Evolutionary conservation across 805 yeast species (phyloP).

Genomic region (Myxozyma lipomycoides): DNA sequence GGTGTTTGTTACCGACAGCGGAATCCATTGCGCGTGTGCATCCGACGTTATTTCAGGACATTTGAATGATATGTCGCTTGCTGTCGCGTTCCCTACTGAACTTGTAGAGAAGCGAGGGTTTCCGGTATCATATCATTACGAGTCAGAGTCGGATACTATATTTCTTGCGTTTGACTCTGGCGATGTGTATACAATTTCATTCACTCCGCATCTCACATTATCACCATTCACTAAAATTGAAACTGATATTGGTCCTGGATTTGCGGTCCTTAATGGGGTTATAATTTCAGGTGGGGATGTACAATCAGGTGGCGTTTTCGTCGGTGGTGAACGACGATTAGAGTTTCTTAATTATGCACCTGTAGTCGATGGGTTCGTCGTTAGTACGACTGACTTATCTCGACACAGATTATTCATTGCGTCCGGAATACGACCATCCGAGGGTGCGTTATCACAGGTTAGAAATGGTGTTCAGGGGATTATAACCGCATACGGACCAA

Average conservation of each 20-base stretch:
- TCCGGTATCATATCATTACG: slow-evolving; percentile 7
- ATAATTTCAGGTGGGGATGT: slow-evolving; percentile 17
- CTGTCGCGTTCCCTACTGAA: neutral
- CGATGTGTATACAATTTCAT: slow-evolving; percentile 6
- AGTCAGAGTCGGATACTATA: slow-evolving; percentile 10
- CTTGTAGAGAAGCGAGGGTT: neutral
- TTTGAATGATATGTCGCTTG: neutral
- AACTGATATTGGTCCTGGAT: slow-evolving; percentile 14
- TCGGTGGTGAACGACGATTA: neutral
- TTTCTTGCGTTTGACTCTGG: slow-evolving; percentile 22
- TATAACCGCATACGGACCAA: slow-evolving; percentile 9
- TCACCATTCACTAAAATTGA: neutral
- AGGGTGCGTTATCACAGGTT: slow-evolving; percentile 14
- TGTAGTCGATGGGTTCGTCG: slow-evolving; percentile 11
- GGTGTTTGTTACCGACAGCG: slow-evolving; percentile 9
- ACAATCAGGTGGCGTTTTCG: slow-evolving; percentile 12
- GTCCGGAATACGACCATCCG: slow-evolving; percentile 9
- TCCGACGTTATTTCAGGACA: slow-evolving; percentile 6
- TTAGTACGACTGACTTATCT: slow-evolving; percentile 4
- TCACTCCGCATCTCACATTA: neutral
- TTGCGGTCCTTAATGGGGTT: slow-evolving; percentile 11
- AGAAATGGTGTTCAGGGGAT: slow-evolving; percentile 17
- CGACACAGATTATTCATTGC: slow-evolving; percentile 12
- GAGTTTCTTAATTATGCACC: slow-evolving; percentile 19
- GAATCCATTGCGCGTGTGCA: slow-evolving; percentile 5